Conservation (phyloP, 257 asterid species). For the Petrea volubilis region DNA sequence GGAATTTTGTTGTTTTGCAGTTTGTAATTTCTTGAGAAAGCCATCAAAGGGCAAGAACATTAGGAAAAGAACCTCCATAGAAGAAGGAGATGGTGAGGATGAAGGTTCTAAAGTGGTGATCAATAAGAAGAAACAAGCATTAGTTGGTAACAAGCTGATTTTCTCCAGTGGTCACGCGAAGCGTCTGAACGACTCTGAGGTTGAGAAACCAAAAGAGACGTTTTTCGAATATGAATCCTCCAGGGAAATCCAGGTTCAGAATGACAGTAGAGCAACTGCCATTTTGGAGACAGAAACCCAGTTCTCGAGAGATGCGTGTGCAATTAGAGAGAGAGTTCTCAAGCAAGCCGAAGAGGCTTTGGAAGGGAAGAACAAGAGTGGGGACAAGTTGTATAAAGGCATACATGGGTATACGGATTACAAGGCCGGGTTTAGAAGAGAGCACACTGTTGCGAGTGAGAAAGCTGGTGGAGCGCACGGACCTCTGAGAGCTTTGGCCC, state of each 20-base stretch:
- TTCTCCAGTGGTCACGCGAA: slow-evolving; percentile 64
- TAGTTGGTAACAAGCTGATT: slow-evolving; percentile 55
- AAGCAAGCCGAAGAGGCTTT: too few relatives aligned
- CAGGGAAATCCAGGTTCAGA: too few relatives aligned
- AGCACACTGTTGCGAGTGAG: too few relatives aligned
- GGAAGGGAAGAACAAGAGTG: too few relatives aligned
- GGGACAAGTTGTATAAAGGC: too few relatives aligned
- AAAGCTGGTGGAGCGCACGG: slow-evolving; percentile 96
- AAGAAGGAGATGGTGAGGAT: too few relatives aligned
- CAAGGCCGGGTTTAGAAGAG: too few relatives aligned
- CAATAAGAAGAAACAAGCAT: too few relatives aligned
- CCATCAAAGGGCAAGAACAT: slow-evolving; percentile 74
- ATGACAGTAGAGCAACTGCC: slow-evolving; percentile 87
- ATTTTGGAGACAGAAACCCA: slow-evolving; percentile 89
- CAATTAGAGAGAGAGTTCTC: slow-evolving; percentile 79
- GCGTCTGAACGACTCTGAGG: slow-evolving; percentile 39
- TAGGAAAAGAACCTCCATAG: too few relatives aligned
- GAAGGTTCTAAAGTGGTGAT: too few relatives aligned
- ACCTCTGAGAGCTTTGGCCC: slow-evolving; percentile 92
- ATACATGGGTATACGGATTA: too few relatives aligned
- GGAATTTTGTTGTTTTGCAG: slow-evolving; percentile 39
- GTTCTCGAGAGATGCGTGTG: slow-evolving; percentile 77
- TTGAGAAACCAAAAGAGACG: slow-evolving; percentile 39
- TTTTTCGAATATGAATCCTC: slow-evolving; percentile 77
- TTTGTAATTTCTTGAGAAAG: slow-evolving; percentile 83